Evolutionary conservation across 345 rosid species (phyloP).

Genomic region (Arabidopsis suecica): DNA sequence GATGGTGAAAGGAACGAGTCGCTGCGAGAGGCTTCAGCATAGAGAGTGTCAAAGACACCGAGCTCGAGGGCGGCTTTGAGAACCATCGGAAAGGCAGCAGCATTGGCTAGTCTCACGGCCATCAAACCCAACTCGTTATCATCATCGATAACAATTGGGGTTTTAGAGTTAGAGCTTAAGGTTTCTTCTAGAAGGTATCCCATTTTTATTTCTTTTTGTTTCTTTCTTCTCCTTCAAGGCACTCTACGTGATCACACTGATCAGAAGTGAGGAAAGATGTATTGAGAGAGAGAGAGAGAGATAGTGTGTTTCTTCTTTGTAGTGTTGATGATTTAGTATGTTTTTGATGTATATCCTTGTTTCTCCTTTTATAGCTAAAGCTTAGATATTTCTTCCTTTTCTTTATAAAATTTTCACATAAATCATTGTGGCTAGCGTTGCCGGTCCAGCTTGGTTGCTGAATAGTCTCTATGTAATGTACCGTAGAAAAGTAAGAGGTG

Average conservation of each 20-base stretch:
- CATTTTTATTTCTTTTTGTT: slow-evolving; percentile 3
- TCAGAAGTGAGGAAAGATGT: background rate
- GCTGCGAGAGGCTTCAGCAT: slow-evolving; percentile 23
- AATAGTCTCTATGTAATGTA: slow-evolving; percentile 2
- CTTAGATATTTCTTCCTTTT: background rate
- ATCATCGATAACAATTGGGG: background rate
- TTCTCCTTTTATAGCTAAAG: slow-evolving; percentile 3
- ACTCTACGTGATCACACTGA: background rate
- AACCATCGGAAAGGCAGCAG: slow-evolving; percentile 51
- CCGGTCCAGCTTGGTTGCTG: slow-evolving; percentile 28
- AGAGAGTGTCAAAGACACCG: slow-evolving; percentile 53
- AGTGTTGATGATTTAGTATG: background rate
- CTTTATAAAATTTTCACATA: too few relatives aligned
- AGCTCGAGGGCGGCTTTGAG: slow-evolving; percentile 57
- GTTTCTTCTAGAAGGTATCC: slow-evolving; percentile 32
- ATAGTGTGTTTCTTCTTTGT: background rate
- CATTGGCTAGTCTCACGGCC: slow-evolving; percentile 49
- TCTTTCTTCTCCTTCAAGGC: background rate
- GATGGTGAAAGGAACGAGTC: slow-evolving; percentile 46
- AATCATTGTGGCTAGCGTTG: too few relatives aligned
- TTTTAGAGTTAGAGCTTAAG: slow-evolving; percentile 22
- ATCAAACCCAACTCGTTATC: slow-evolving; percentile 50
- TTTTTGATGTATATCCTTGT: background rate
- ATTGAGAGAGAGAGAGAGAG: background rate
- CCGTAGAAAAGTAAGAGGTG: slow-evolving; percentile 26